Conservation (phyloP, 805 yeast genomes). For the Yarrowia deformans region DNA sequence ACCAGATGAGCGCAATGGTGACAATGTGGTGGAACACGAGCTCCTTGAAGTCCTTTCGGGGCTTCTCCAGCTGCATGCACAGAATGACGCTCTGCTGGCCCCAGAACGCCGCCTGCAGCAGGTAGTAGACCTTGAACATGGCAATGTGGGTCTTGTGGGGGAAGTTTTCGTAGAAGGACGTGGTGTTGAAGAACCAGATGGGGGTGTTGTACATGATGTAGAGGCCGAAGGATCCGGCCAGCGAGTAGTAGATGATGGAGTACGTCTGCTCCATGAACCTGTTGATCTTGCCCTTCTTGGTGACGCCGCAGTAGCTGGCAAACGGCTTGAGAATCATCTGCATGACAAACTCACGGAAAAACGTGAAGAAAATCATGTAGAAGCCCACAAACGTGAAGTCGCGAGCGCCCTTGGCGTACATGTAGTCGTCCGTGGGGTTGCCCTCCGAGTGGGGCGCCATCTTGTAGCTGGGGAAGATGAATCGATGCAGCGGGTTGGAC, state of each 20-base stretch:
- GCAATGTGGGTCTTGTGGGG: conserved; percentile 82
- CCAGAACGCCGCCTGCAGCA: conserved; percentile 97
- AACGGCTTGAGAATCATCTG: conserved; percentile 77
- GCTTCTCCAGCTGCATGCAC: conserved; percentile 85
- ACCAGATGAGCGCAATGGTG: conserved; percentile 85
- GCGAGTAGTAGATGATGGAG: conserved; percentile 78
- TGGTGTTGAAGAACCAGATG: conserved; percentile 88
- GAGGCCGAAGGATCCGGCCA: conserved; percentile 85
- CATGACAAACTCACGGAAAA: conserved; percentile 90
- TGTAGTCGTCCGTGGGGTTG: conserved; percentile 57
- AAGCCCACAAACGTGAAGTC: conserved; percentile 82
- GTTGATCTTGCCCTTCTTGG: conserved; percentile 61
- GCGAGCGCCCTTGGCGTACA: conserved; percentile 85
- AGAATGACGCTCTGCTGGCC: conserved; percentile 90
- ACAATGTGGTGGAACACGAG: conserved; percentile 91
- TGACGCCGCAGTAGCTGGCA: conserved; percentile 63
- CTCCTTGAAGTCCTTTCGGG: conserved; percentile 92
- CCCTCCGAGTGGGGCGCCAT: conserved; percentile 51
- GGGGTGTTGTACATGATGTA: conserved; percentile 86
- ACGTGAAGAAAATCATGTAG: conserved; percentile 87
- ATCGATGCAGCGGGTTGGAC: conserved; percentile 67
- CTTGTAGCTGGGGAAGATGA: conserved; percentile 70
- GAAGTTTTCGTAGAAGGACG: conserved; percentile 76
- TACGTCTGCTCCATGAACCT: conserved; percentile 96
- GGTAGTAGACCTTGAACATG: conserved; percentile 78